Base-by-base conservation (phyloP, 805 yeast genomes). In the Wickerhamomyces kurtzmanii region DNA sequence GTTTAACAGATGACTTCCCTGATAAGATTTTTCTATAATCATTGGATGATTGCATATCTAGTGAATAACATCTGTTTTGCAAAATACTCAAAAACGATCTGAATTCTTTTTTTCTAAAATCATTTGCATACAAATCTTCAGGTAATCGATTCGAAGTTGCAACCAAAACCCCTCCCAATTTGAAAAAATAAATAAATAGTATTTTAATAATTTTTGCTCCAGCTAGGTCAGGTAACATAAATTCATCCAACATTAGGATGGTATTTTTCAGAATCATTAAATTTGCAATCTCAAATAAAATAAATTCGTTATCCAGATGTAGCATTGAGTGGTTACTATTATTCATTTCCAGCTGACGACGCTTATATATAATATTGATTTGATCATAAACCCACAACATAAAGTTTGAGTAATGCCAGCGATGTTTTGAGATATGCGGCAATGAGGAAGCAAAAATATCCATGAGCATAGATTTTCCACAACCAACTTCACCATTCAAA, bases 91-190 rank as follows among this genome's bases (percentile, higher is more conserved):
- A 68, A 48, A 79, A 79, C 8, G 64, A 53, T 31, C 64, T 60
- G 45, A 79, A 75, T 26, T 73, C 73, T 5, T 61, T 53, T 38
- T 67, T 71, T 35, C 71, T 68, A 48, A 78, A 76, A 31, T 70
- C 75, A 9, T 74, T 74, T 4, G 82, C 67, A 40, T 79, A 79
- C 22, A 79, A 57, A 33, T 78, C 80, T 38, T 78, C 82, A 0
- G 87, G 87, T 11, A 78, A 53, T 44, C 81, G 62, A 39, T 79
- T 79, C 3, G 83, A 73, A 2, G 85, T 79, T 4, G 86, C 84
- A 14, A 79, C 77, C 24, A 79, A 49, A 0, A 79, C 82, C 5
- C 87, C 87, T 3, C 87, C 87, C 9, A 79, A 47, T 39, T 72
- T 76, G 57, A 79, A 78, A 52, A 70, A 79, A 45, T 70, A 75